Evolutionary conservation across 78 protist genomes (phyloP).

Genomic region (Blattamonas nauphoetae): DNA sequence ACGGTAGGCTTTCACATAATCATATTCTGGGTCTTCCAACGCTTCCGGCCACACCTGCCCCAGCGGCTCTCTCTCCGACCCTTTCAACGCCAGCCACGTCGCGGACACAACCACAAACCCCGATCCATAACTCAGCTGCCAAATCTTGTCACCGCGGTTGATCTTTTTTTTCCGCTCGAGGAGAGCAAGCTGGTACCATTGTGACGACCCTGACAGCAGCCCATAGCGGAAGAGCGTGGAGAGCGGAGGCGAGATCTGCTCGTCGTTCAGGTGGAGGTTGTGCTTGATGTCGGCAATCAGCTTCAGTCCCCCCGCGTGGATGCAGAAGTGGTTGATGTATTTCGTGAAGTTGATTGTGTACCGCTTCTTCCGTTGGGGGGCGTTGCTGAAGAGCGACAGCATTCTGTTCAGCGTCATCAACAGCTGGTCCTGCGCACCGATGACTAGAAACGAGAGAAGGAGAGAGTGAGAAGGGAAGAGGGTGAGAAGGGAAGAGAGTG

Average conservation of each 20-base stretch:
- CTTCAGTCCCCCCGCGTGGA: slow-evolving; percentile 16
- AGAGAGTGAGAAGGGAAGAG: too few relatives aligned
- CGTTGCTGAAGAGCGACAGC: too few relatives aligned
- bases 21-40: not conserved
- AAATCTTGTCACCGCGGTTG: not conserved
- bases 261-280: not conserved
- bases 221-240: not conserved
- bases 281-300: not conserved
- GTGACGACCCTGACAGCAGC: not conserved
- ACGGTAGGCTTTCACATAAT: too few relatives aligned
- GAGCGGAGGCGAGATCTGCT: not conserved
- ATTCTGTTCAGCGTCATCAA: too few relatives aligned
- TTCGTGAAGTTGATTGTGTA: not conserved
- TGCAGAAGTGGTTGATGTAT: slow-evolving; percentile 12
- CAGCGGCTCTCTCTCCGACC: not conserved
- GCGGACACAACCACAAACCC: slow-evolving; percentile 1
- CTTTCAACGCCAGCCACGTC: not conserved
- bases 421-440: too few relatives aligned
- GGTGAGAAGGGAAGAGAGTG: too few relatives aligned
- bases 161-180: not conserved
- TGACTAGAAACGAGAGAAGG: too few relatives aligned
- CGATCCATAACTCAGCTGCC: slow-evolving; percentile 3
- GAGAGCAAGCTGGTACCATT: slow-evolving; percentile 14
- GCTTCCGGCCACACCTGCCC: not conserved
- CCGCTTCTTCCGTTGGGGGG: too few relatives aligned